Percentiles rank a stretch among this genome's conserved stretches.
Conservation (phyloP, 331 rosid species). For the Rosa hybrid region DNA sequence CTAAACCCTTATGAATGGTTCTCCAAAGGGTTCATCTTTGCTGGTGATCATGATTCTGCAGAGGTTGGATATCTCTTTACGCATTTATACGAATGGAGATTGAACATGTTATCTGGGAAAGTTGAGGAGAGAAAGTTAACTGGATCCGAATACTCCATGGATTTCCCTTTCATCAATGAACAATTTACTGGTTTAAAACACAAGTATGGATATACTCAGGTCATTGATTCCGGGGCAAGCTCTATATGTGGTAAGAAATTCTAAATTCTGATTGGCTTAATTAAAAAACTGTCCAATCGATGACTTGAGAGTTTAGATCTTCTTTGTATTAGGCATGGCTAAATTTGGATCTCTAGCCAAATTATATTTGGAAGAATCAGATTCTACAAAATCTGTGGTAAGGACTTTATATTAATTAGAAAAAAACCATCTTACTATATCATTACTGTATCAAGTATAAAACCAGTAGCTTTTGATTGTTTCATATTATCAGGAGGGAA, state of each 20-base stretch:
- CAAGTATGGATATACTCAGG: slow-evolving; percentile 58
- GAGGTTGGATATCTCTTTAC: slow-evolving; percentile 25
- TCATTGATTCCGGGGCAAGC: slow-evolving; percentile 47
- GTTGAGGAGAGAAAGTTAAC: slow-evolving; percentile 44
- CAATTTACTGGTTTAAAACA: slow-evolving; percentile 47
- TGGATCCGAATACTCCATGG: slow-evolving; percentile 43
- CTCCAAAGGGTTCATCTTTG: slow-evolving; percentile 27
- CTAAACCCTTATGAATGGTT: slow-evolving; percentile 35
- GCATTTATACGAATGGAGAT: slow-evolving; percentile 56
- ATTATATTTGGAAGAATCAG: slow-evolving; percentile 44
- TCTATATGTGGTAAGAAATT: slow-evolving; percentile 35
- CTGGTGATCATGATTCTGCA: neutral
- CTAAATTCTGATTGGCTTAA: neutral
- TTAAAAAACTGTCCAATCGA: neutral
- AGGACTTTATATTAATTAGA: neutral
- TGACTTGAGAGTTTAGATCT: neutral
- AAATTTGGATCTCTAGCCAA: slow-evolving; percentile 67
- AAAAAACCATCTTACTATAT: neutral
- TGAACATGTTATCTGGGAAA: slow-evolving; percentile 57
- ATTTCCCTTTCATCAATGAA: slow-evolving; percentile 62
- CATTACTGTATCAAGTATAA: neutral
- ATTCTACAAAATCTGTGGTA: neutral
- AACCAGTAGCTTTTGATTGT: neutral
- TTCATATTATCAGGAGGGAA: neutral
- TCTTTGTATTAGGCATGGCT: slow-evolving; percentile 30